These are phyloP conservation scores for Suillus spraguei DNA, from an alignment of 768 basidiomycete genomes.

Conservation along the genomic window DNA sequence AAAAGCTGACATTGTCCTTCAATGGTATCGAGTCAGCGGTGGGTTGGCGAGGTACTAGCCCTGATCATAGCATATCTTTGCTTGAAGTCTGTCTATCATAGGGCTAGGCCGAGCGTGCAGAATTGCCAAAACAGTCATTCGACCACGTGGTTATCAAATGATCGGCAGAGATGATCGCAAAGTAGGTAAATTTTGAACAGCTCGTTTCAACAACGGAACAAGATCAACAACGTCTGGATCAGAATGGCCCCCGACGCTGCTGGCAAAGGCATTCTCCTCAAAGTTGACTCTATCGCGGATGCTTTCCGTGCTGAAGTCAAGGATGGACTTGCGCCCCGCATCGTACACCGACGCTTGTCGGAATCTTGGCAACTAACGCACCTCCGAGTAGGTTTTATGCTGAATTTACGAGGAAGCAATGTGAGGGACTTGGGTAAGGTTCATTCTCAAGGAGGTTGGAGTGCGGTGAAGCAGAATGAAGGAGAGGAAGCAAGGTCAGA, in stretches of 20 bases:
- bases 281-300: constrained; percentile 75
- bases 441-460: constrained; percentile 70
- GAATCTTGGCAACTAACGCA: constrained; percentile 85
- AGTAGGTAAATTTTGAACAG: not conserved
- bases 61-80: not conserved
- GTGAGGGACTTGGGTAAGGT: constrained; percentile 84
- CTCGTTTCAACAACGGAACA: not conserved
- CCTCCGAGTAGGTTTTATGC: constrained; percentile 83
- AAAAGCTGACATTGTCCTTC: not conserved
- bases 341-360: constrained; percentile 76
- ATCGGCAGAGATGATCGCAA: constrained; percentile 4
- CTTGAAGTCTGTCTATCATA: not conserved
- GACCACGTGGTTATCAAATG: constrained; percentile 6
- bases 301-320: constrained; percentile 74
- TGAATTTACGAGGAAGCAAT: constrained; percentile 91
- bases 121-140: not conserved
- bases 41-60: not conserved
- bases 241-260: constrained; percentile 32
- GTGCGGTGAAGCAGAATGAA: constrained; percentile 25
- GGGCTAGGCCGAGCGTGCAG: not conserved
- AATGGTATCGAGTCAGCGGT: not conserved
- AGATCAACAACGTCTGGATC: not conserved
- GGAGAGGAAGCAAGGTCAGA: constrained; percentile 52
- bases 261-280: constrained; percentile 77
- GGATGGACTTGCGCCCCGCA: constrained; percentile 37